Percentiles rank a stretch among this genome's conserved stretches.
Evolutionary conservation across 495 filamentous ascomycete species (phyloP).

Genomic region (Talaromyces thailandensis): DNA sequence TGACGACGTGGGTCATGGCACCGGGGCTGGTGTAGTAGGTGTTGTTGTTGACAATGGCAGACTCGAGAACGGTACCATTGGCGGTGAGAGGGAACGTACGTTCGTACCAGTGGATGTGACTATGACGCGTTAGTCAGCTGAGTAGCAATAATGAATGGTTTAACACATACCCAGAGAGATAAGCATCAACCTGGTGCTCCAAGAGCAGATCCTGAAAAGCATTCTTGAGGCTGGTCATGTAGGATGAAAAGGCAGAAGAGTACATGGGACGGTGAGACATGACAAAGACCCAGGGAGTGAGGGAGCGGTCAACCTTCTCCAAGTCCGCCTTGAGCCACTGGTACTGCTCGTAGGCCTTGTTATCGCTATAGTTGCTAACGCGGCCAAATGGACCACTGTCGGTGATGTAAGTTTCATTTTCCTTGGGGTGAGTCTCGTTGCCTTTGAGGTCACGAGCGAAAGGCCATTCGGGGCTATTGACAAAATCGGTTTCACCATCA

Average conservation of each 20-base stretch:
- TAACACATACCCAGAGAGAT: neutral
- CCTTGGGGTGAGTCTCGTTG: slow-evolving; percentile 29
- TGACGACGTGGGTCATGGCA: slow-evolving; percentile 41
- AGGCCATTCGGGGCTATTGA: slow-evolving; percentile 31
- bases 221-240: slow-evolving; percentile 30
- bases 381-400: slow-evolving; percentile 42
- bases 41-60: slow-evolving; percentile 28
- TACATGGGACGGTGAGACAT: slow-evolving; percentile 55
- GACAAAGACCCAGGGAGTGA: slow-evolving; percentile 47
- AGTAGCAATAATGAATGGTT: neutral
- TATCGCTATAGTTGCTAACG: slow-evolving; percentile 29
- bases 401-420: slow-evolving; percentile 34
- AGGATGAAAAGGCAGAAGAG: slow-evolving; percentile 24
- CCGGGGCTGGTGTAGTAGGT: slow-evolving; percentile 32
- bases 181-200: slow-evolving; percentile 47
- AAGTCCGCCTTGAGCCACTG: slow-evolving; percentile 41
- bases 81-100: slow-evolving; percentile 28
- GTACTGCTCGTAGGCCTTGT: slow-evolving; percentile 36
- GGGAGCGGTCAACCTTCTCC: slow-evolving; percentile 33
- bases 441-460: slow-evolving; percentile 29
- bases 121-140: neutral
- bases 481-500: slow-evolving; percentile 43
- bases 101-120: slow-evolving; percentile 51
- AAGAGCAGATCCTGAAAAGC: slow-evolving; percentile 48
- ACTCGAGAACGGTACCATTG: slow-evolving; percentile 28